Conservation (phyloP, 208 protist species). For the Trypanosoma grayi region DNA sequence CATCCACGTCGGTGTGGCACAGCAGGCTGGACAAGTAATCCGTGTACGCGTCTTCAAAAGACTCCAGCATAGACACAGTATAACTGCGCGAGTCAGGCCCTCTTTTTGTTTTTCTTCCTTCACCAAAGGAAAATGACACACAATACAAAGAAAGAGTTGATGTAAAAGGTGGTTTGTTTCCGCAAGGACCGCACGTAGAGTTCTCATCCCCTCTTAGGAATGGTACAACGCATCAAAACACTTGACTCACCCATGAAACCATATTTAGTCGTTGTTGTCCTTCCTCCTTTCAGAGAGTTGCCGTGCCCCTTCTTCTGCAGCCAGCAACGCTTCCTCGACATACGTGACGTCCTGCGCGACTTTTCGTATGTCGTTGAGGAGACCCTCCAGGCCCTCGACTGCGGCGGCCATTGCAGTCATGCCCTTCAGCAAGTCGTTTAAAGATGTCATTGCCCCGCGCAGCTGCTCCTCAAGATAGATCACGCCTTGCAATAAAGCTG, state of each 20-base stretch:
- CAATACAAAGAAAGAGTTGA: neutral
- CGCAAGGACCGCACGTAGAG: too few relatives aligned
- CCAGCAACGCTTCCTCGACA: neutral
- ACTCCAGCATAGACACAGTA: slow-evolving; percentile 31
- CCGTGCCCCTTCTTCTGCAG: neutral
- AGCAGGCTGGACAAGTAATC: slow-evolving; percentile 42
- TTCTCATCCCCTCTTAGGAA: too few relatives aligned
- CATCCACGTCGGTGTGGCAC: slow-evolving; percentile 31
- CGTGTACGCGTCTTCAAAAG: slow-evolving; percentile 48
- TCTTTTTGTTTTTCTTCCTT: too few relatives aligned
- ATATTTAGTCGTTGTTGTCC: neutral
- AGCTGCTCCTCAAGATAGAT: slow-evolving; percentile 5
- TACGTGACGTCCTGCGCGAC: slow-evolving; percentile 8
- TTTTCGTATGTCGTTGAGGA: slow-evolving; percentile 12
- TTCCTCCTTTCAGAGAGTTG: neutral
- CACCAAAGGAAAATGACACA: too few relatives aligned
- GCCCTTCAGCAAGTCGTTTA: neutral
- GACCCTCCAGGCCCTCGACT: slow-evolving; percentile 5
- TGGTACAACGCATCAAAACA: too few relatives aligned
- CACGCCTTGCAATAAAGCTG: neutral
- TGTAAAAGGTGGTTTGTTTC: too few relatives aligned
- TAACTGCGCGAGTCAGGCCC: too few relatives aligned
- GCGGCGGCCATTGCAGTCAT: slow-evolving; percentile 2
- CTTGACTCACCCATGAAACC: too few relatives aligned
- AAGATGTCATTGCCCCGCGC: slow-evolving; percentile 8